phyloP scores from a whole-genome alignment of 2,329 filamentous ascomycete species.

The Ceratocystis colombiana region DNA sequence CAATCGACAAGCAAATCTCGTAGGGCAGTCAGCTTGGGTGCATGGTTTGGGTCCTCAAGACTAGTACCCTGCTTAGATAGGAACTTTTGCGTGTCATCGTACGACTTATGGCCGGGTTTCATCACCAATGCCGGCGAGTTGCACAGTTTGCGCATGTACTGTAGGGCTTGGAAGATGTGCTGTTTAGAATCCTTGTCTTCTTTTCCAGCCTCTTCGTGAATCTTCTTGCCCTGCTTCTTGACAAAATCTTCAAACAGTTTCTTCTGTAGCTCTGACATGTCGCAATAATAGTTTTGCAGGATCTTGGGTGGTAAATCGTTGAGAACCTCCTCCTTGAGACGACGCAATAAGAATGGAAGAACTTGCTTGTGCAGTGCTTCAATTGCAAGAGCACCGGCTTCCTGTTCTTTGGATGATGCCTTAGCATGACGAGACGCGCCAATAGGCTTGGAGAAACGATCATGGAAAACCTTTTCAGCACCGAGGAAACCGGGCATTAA shows the following conservation, averaged over 20 bases:
- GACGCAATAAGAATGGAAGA: conserved; percentile 85
- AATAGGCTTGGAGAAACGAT: conserved; percentile 90
- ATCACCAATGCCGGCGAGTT: conserved; percentile 95
- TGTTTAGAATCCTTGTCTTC: conserved; percentile 90
- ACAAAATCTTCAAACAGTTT: conserved; percentile 95
- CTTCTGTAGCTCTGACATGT: conserved; percentile 86
- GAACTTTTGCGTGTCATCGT: conserved; percentile 74
- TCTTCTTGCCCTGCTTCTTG: conserved; percentile 81
- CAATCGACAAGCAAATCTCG: conserved; percentile 95
- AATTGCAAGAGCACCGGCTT: conserved; percentile 88
- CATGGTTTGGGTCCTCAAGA: conserved; percentile 75
- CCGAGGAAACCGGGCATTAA: conserved; percentile 97
- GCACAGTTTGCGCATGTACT: conserved; percentile 99
- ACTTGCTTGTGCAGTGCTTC: conserved; percentile 99
- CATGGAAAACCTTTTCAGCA: conserved; percentile 87
- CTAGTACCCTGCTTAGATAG: conserved; percentile 69
- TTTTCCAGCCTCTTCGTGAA: conserved; percentile 71
- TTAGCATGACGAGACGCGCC: conserved; percentile 91
- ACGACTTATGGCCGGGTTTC: conserved; percentile 85
- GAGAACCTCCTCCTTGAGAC: conserved; percentile 93
- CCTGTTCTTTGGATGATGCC: conserved; percentile 95
- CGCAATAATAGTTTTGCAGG: conserved; percentile 97
- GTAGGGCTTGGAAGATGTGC: conserved; percentile 96
- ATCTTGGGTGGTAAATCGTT: conserved; percentile 97
- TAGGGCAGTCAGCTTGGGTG: conserved; percentile 83